Evolutionary conservation across 176 grass and related monocot species (phyloP).

Genomic region (Carex scoparia): DNA sequence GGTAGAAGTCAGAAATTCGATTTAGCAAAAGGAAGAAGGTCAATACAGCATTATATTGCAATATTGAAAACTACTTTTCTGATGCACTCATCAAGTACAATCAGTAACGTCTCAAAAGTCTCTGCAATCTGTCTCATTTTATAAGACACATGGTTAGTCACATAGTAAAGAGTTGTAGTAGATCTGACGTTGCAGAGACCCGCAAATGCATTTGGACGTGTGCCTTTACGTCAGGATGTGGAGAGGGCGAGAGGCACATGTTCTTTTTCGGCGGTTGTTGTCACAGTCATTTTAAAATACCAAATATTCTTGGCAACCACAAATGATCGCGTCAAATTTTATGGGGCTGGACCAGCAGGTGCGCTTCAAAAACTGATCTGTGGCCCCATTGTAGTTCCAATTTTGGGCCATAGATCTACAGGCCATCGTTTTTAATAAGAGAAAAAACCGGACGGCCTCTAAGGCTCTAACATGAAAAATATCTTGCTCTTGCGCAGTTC

Average conservation of each 20-base stretch:
- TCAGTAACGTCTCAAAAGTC: not conserved
- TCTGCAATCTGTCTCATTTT: not conserved
- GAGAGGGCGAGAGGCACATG: not conserved
- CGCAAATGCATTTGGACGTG: constrained; percentile 8
- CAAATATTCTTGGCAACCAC: not conserved
- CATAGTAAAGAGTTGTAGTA: not conserved
- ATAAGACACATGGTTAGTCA: not conserved
- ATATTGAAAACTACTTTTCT: not conserved
- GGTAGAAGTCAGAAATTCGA: not conserved
- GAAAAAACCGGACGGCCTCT: not conserved
- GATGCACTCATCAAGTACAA: no score
- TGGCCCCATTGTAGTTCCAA: not conserved
- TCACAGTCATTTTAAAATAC: not conserved
- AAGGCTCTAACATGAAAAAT: not conserved
- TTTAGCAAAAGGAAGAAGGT: not conserved
- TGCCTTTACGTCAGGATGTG: not conserved
- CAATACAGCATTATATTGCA: not conserved
- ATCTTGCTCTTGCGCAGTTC: constrained; percentile 2
- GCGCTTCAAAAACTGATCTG: not conserved
- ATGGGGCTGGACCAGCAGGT: not conserved
- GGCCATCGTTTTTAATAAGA: not conserved
- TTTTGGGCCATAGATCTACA: not conserved
- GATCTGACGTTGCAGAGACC: not conserved
- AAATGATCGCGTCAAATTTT: not conserved
- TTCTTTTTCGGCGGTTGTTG: not conserved